Evolutionary conservation across 202 grass and related monocot species (phyloP), one percentile per base, ranked within the genome.

Genomic region (Panicum hallii): DNA sequence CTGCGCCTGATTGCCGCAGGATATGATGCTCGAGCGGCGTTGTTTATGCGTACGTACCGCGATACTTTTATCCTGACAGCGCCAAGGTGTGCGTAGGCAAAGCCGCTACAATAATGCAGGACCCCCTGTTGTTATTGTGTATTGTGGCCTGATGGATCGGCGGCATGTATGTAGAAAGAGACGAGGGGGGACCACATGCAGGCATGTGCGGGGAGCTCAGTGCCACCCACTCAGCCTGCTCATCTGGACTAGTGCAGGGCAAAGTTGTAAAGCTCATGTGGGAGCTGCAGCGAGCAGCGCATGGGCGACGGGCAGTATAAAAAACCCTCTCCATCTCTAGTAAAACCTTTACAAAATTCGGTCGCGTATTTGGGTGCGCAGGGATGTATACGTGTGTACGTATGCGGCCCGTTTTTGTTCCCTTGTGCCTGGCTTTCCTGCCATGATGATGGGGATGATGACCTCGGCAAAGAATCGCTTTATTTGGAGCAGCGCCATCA

Each of bases 141-240:
- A 87, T 82, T 86, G 79, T 81, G 76, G 66, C 49, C 79, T 34
- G 54, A 81, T 73, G 32, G 60, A 38, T 47, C 47, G 47, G 68
- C 65, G 38, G 63, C 62, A 74, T 45, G 80, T 40, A 66, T 53
- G 86, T 61, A 84, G 70, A 81, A 81, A 86, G 66, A 71, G 70
- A 45, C 26, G 53, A 89, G 40, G 82, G 78, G 78, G 82, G 79
- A 79, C 88, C 93, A 72, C 13, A 62, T 62, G 79, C 79, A 86
- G 82, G 79, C 79, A 90, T 90, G 88, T 92, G 90, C 77, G 58
- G 56, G 32, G 63, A 36, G 87, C 80, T 62, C 54, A 79, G 89
- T 94, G 84, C 82, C 90, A 79, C 88, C 85, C 88, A 95, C 90
- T 90, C 79, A 83, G 64, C 84, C 63, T 77, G 32, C 17, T 32